Percentiles rank a stretch among this genome's conserved stretches.
Evolutionary conservation across 495 filamentous ascomycete species (phyloP).

Genomic region (Usnea hakonensis): DNA sequence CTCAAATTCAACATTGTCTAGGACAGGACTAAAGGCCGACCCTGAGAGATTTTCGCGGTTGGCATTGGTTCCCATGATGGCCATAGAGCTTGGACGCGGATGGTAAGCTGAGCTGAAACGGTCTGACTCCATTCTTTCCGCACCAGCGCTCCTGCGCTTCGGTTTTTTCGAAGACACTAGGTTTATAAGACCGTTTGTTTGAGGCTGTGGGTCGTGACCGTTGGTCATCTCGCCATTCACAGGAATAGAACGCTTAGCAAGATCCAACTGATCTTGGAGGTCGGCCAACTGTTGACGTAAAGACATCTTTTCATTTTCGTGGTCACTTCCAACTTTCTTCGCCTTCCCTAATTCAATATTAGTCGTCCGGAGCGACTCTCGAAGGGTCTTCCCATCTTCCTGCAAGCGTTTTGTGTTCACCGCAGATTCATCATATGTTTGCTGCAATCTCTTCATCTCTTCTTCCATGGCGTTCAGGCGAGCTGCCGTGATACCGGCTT

Average conservation of each 20-base stretch:
- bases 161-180: conserved; percentile 96
- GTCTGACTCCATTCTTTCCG: conserved; percentile 74
- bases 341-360: conserved; percentile 70
- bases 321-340: conserved; percentile 57
- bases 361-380: conserved; percentile 66
- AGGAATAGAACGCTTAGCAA: conserved; percentile 63
- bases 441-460: conserved; percentile 87
- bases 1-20: conserved; percentile 87
- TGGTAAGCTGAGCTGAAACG: conserved; percentile 87
- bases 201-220: conserved; percentile 47
- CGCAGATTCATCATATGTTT: conserved; percentile 75
- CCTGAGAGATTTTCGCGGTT: conserved; percentile 60
- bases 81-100: conserved; percentile 93
- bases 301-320: conserved; percentile 74
- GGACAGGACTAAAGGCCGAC: conserved; percentile 63
- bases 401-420: conserved; percentile 86
- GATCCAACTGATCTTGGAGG: conserved; percentile 85
- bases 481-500: conserved; percentile 90
- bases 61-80: conserved; percentile 54
- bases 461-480: conserved; percentile 81
- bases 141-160: conserved; percentile 86
- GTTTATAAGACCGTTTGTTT: conserved; percentile 80
- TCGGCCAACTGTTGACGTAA: conserved; percentile 82
- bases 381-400: conserved; percentile 76
- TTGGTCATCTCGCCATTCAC: conserved; percentile 64